Percentiles rank a stretch among this genome's conserved stretches.
Conservation (phyloP, 2,329 filamentous ascomycete species). For the Aspergillus pseudonomiae region DNA sequence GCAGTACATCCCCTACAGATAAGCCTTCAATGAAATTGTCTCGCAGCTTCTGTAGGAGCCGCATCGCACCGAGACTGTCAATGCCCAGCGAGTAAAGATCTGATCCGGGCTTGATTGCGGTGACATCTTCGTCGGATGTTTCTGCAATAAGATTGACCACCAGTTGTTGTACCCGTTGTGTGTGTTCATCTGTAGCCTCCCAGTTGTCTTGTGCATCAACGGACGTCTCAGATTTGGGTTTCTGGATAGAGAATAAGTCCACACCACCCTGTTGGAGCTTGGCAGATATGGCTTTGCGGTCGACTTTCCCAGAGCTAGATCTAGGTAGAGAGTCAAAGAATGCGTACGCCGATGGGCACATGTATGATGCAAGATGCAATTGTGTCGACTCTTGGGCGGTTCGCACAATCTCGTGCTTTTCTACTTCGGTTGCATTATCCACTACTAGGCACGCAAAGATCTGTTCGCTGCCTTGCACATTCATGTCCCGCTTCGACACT, state of each 20-base stretch:
- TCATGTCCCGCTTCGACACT: constrained; percentile 22
- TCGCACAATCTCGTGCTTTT: constrained; percentile 17
- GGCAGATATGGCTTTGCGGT: constrained; percentile 26
- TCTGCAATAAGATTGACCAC: constrained; percentile 21
- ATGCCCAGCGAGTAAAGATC: constrained; percentile 33
- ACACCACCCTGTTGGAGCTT: constrained; percentile 12
- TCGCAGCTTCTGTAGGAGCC: constrained; percentile 34
- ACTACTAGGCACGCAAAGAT: constrained; percentile 30
- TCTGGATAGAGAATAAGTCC: constrained; percentile 7
- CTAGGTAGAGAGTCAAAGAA: constrained; percentile 27
- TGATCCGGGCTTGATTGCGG: constrained; percentile 19
- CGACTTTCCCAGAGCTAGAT: constrained; percentile 32
- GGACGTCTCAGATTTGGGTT: neutral
- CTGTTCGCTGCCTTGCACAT: constrained; percentile 26
- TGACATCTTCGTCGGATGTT: constrained; percentile 16
- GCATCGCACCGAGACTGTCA: constrained; percentile 42
- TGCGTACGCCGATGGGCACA: constrained; percentile 29
- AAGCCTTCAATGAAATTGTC: constrained; percentile 28
- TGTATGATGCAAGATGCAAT: constrained; percentile 25
- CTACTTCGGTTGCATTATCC: constrained; percentile 9
- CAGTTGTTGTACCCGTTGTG: constrained; percentile 15
- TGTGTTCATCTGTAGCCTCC: constrained; percentile 8
- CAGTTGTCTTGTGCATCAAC: constrained; percentile 11
- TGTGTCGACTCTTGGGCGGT: constrained; percentile 18
- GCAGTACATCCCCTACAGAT: constrained; percentile 34